phyloP scores from a whole-genome alignment of 1,139 yeast genomes.

The Candida labiduridarum region DNA sequence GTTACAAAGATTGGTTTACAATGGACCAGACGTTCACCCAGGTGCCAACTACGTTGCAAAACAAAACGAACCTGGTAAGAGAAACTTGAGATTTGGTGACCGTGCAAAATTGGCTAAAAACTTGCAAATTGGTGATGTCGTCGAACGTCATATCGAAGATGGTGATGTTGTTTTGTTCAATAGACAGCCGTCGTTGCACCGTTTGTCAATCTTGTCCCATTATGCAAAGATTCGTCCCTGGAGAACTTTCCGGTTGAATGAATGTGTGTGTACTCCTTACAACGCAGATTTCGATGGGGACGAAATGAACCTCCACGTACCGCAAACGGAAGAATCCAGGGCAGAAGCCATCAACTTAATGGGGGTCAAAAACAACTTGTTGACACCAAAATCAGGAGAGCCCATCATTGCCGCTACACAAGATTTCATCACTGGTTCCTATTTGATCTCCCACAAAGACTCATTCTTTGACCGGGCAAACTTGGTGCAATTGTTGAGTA shows the following conservation, averaged over 20 bases:
- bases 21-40: constrained; percentile 90
- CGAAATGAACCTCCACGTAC: constrained; percentile 96
- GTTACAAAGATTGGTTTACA: constrained; percentile 68
- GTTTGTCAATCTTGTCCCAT: constrained; percentile 92
- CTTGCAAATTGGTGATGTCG: constrained; percentile 84
- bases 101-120: constrained; percentile 74
- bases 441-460: constrained; percentile 88
- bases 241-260: constrained; percentile 96
- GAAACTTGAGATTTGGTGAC: constrained; percentile 90
- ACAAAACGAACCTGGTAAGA: constrained; percentile 80
- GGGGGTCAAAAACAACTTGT: constrained; percentile 95
- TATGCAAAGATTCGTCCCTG: constrained; percentile 96
- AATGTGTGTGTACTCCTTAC: constrained; percentile 99
- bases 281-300: constrained; percentile 99
- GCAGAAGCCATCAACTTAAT: constrained; percentile 96
- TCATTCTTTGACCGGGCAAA: constrained; percentile 88
- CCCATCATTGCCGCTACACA: constrained; percentile 99
- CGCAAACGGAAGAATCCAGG: constrained; percentile 98
- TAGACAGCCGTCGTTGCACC: constrained; percentile 96
- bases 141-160: constrained; percentile 97
- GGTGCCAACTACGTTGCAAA: constrained; percentile 94
- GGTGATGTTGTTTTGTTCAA: constrained; percentile 95
- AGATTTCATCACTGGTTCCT: constrained; percentile 97
- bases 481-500: constrained; percentile 77
- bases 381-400: constrained; percentile 97